Conservation (phyloP, 345 rosid species). For the Pelargonium nanum region DNA sequence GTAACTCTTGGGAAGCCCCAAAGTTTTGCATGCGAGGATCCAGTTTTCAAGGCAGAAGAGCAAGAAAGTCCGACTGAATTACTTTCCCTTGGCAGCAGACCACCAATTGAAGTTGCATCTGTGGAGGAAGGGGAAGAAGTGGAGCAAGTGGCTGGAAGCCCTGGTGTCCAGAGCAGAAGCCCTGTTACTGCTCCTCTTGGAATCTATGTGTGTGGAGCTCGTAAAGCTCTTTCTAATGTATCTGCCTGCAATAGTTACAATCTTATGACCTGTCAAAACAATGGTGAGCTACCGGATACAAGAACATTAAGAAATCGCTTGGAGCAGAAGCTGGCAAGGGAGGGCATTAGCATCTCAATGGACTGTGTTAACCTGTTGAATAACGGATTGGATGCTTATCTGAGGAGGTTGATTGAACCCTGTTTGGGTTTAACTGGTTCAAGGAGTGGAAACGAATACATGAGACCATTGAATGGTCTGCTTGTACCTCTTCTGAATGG, state of each 20-base stretch:
- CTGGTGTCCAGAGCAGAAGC: constrained; percentile 63
- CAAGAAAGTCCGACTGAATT: constrained; percentile 64
- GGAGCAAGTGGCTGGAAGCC: constrained; percentile 69
- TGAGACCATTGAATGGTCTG: constrained; percentile 16
- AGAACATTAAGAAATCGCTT: constrained; percentile 51
- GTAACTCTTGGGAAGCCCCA: constrained; percentile 83
- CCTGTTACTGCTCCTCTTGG: constrained; percentile 85
- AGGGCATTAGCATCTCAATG: constrained; percentile 40
- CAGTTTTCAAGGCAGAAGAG: constrained; percentile 40
- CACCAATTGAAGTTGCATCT: constrained; percentile 66
- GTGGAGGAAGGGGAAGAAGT: constrained; percentile 97
- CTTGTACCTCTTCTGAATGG: constrained; percentile 10
- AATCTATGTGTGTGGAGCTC: constrained; percentile 34
- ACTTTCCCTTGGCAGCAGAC: constrained; percentile 72
- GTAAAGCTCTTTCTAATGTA: constrained; percentile 29
- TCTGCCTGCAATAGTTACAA: constrained; percentile 16
- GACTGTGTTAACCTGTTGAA: constrained; percentile 65
- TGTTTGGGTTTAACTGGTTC: constrained; percentile 50
- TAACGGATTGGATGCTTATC: constrained; percentile 52
- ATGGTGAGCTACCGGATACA: constrained; percentile 65
- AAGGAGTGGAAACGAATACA: constrained; percentile 20
- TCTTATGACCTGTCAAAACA: constrained; percentile 41
- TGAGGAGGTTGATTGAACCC: constrained; percentile 67
- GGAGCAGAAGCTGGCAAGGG: constrained; percentile 56
- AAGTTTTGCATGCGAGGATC: constrained; percentile 39